These are phyloP conservation scores for Boletus rufocinnamomeus DNA, from an alignment of 768 basidiomycete species.

Conservation along the genomic window DNA sequence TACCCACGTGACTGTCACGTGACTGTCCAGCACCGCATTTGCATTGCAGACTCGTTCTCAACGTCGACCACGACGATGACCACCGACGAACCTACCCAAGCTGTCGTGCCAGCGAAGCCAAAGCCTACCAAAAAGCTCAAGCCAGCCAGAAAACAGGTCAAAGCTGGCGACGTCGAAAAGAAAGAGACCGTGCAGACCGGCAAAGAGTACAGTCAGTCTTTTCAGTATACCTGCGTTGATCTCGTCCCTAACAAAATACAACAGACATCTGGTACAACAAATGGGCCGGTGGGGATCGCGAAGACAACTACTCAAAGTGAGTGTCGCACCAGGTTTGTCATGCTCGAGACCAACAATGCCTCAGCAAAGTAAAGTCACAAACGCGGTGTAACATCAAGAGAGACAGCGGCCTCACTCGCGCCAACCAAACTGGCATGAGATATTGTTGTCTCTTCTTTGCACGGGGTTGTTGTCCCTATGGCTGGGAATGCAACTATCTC, in stretches of 20 bases:
- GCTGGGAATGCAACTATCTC: constrained; percentile 96
- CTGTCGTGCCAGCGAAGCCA: constrained; percentile 19
- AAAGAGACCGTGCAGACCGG: constrained; percentile 88
- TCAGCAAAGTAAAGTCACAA: constrained; percentile 90
- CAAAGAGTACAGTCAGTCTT: constrained; percentile 88
- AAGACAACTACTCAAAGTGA: constrained; percentile 94
- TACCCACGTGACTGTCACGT: constrained; percentile 28
- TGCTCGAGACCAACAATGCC: constrained; percentile 1
- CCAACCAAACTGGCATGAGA: constrained; percentile 89
- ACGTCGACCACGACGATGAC: constrained; percentile 32
- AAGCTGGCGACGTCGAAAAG: constrained; percentile 87
- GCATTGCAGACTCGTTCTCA: background rate
- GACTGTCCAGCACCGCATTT: constrained; percentile 1
- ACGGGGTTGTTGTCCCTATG: constrained; percentile 96
- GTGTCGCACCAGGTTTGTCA: constrained; percentile 29
- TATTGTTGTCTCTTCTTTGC: constrained; percentile 96
- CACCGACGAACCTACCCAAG: constrained; percentile 29
- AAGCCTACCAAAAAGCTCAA: constrained; percentile 66
- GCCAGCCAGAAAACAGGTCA: constrained; percentile 93
- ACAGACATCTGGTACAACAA: constrained; percentile 98
- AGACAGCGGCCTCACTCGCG: constrained; percentile 92
- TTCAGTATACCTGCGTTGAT: background rate
- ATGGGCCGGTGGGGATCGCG: constrained; percentile 99
- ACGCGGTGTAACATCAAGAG: constrained; percentile 86
- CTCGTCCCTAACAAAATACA: constrained; percentile 10